Evolutionary conservation across 2,329 filamentous ascomycete species (phyloP).

Genomic region (Nigrospora osmanthi): DNA sequence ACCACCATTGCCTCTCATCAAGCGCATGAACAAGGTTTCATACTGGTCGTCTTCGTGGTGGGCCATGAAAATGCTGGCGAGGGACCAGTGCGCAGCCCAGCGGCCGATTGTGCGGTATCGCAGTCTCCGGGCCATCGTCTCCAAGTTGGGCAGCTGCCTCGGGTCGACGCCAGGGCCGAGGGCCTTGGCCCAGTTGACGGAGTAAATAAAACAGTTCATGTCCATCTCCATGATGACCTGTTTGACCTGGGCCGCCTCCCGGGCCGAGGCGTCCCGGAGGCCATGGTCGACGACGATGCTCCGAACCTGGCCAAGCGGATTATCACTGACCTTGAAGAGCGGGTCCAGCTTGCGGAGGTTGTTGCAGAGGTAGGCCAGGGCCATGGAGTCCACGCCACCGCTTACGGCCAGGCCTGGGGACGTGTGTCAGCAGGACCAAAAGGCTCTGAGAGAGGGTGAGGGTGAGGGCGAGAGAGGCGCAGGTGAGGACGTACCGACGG

Average conservation of each 20-base stretch:
- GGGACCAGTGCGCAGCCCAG: conserved; percentile 42
- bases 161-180: conserved; percentile 20
- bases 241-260: conserved; percentile 43
- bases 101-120: conserved; percentile 66
- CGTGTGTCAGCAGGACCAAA: no score
- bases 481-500: not conserved
- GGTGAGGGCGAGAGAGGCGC: not conserved
- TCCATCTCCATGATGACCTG: conserved; percentile 25
- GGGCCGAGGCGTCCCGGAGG: conserved; percentile 41
- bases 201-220: conserved; percentile 15
- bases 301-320: conserved; percentile 30
- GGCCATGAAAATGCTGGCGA: conserved; percentile 62
- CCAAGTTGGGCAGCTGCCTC: conserved; percentile 54
- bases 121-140: conserved; percentile 64
- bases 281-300: conserved; percentile 51
- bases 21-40: conserved; percentile 78
- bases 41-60: conserved; percentile 90
- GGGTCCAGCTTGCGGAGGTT: conserved; percentile 27
- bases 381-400: conserved; percentile 97
- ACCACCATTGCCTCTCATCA: conserved; percentile 59
- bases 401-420: conserved; percentile 68
- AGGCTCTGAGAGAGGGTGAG: not conserved
- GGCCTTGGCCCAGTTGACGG: conserved; percentile 42
- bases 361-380: conserved; percentile 68
- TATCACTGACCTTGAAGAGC: conserved; percentile 33